Evolutionary conservation across 1,284 basidiomycete genomes (phyloP).

Genomic region (Ceraceosorus guamensis): DNA sequence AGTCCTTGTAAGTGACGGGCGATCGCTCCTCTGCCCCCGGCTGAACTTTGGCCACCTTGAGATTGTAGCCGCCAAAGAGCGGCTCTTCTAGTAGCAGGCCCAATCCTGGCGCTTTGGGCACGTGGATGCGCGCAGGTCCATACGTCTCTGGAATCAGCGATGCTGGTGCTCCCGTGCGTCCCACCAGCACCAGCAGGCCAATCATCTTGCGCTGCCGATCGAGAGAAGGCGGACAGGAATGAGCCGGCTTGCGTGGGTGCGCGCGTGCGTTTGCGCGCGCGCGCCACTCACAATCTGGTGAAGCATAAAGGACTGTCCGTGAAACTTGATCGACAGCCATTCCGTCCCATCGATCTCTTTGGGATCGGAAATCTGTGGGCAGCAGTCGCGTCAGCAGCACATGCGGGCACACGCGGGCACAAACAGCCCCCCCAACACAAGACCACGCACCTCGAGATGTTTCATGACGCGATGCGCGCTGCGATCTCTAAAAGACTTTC

Average conservation of each 20-base stretch:
- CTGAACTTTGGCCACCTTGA: constrained; percentile 54
- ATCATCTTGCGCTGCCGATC: constrained; percentile 81
- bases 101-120: constrained; percentile 93
- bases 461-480: constrained; percentile 75
- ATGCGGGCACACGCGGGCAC: too few species aligned
- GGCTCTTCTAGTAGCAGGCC: constrained; percentile 91
- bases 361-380: constrained; percentile 38
- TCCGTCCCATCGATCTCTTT: constrained; percentile 79
- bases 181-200: constrained; percentile 65
- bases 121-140: constrained; percentile 66
- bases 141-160: constrained; percentile 52
- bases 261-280: too few species aligned
- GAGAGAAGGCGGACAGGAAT: constrained; percentile 24
- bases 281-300: constrained; percentile 66
- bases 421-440: not conserved
- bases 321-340: constrained; percentile 87
- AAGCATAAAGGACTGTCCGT: constrained; percentile 98
- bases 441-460: constrained; percentile 45
- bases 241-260: not conserved
- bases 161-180: constrained; percentile 26
- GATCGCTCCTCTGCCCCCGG: constrained; percentile 18
- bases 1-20: constrained; percentile 19
- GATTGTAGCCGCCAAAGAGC: constrained; percentile 69
- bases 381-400: constrained; percentile 29
- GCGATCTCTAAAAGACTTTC: constrained; percentile 72